Evolutionary conservation across 768 basidiomycete species (phyloP).

Genomic region (Amanita brunnescens): DNA sequence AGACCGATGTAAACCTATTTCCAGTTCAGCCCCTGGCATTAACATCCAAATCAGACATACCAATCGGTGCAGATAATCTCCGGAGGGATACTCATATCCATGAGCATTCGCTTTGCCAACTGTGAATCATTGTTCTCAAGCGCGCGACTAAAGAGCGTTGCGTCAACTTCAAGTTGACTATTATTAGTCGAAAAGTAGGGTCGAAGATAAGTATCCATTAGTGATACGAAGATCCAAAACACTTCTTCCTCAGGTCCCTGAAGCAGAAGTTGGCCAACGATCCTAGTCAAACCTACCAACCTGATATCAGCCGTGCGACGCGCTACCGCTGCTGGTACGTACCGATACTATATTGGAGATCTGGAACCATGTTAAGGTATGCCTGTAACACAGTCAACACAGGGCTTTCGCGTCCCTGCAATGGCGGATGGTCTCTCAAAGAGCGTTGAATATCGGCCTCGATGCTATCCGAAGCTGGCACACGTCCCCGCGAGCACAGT

Average conservation of each 20-base stretch:
- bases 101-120: conserved; percentile 59
- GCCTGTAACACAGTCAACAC: conserved; percentile 56
- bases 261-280: conserved; percentile 63
- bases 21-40: not conserved
- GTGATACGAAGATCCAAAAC: conserved; percentile 82
- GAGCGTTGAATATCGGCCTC: conserved; percentile 46
- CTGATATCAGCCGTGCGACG: not conserved
- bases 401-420: conserved; percentile 48
- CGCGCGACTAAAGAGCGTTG: conserved; percentile 58
- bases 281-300: conserved; percentile 50
- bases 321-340: conserved; percentile 8
- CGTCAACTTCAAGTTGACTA: conserved; percentile 69
- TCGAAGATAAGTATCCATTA: conserved; percentile 81
- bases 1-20: conserved; percentile 64
- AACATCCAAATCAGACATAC: conserved; percentile 26
- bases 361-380: conserved; percentile 81
- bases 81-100: conserved; percentile 53
- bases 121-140: conserved; percentile 54
- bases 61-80: conserved; percentile 53
- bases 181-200: conserved; percentile 58
- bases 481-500: conserved; percentile 46
- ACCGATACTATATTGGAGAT: conserved; percentile 64
- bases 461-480: conserved; percentile 42
- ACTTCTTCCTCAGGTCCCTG: conserved; percentile 83
- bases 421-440: conserved; percentile 50